These are phyloP conservation scores for Hamigera avellanea DNA, from an alignment of 495 filamentous ascomycete genomes.

Conservation along the genomic window DNA sequence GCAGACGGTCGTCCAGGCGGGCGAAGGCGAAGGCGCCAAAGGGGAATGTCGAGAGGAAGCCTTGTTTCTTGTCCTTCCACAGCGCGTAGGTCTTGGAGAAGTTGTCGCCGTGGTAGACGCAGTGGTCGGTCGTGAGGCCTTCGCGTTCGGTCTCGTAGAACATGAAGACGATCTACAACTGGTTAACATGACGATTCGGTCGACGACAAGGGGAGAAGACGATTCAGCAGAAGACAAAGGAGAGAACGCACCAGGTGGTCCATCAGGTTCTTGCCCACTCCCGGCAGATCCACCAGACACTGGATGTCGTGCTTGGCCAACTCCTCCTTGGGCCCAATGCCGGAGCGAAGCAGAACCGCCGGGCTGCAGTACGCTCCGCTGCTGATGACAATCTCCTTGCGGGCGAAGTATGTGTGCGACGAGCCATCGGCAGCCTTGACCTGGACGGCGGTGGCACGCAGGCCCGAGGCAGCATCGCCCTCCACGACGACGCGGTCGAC, in stretches of 20 bases:
- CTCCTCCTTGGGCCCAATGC: constrained; percentile 40
- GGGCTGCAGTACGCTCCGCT: constrained; percentile 46
- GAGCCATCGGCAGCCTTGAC: constrained; percentile 13
- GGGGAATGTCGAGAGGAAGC: constrained; percentile 39
- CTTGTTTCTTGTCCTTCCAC: constrained; percentile 38
- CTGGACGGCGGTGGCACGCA: constrained; percentile 17
- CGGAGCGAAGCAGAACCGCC: constrained; percentile 43
- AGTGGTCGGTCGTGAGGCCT: constrained; percentile 29
- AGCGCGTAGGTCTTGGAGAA: constrained; percentile 27
- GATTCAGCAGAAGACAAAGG: too few species aligned
- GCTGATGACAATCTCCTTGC: constrained; percentile 40
- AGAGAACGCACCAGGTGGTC: constrained; percentile 32
- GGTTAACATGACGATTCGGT: constrained; percentile 13
- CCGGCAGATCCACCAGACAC: constrained; percentile 35
- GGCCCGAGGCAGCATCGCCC: constrained; percentile 2
- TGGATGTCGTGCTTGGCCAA: constrained; percentile 34
- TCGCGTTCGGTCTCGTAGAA: constrained; percentile 38
- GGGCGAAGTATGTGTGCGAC: constrained; percentile 18
- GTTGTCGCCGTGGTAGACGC: constrained; percentile 28
- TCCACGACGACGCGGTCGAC: constrained; percentile 25
- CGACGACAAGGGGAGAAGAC: neutral
- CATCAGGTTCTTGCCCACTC: constrained; percentile 43
- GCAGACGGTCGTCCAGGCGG: constrained; percentile 36
- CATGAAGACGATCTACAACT: constrained; percentile 25
- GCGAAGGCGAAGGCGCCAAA: constrained; percentile 44